Conservation (phyloP, 2,329 filamentous ascomycete genomes). For the Fusarium graminum region DNA sequence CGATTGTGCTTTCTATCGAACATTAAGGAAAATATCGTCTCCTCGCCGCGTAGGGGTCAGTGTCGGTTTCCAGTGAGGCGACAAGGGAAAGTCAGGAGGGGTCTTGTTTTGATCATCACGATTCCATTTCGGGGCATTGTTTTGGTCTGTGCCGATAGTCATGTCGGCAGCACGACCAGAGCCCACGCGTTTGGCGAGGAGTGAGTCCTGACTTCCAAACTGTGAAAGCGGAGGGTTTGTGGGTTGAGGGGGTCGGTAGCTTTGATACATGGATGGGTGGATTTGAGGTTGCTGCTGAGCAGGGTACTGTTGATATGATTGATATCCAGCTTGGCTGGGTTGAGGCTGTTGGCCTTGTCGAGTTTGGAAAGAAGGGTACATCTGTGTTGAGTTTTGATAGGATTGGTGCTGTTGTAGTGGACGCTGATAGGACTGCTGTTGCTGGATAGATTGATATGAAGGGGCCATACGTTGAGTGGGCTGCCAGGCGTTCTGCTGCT, state of each 20-base stretch:
- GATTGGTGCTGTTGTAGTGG: constrained; percentile 28
- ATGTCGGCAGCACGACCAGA: constrained; percentile 63
- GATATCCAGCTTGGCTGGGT: constrained; percentile 29
- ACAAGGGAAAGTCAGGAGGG: constrained; percentile 28
- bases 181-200: constrained; percentile 67
- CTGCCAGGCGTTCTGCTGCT: constrained; percentile 40
- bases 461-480: constrained; percentile 32
- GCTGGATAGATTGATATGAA: constrained; percentile 44
- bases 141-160: constrained; percentile 49
- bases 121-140: constrained; percentile 30
- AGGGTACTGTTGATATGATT: constrained; percentile 26
- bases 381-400: constrained; percentile 36
- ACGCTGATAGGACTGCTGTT: constrained; percentile 39
- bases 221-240: constrained; percentile 32
- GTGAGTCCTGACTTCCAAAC: constrained; percentile 53
- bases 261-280: constrained; percentile 35
- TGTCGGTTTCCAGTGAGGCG: constrained; percentile 62
- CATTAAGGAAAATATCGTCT: constrained; percentile 72
- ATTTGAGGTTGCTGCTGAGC: constrained; percentile 33
- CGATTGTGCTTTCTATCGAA: constrained; percentile 55
- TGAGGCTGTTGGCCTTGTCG: constrained; percentile 35
- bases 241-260: constrained; percentile 26
- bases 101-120: constrained; percentile 32
- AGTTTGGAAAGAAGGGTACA: constrained; percentile 31
- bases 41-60: constrained; percentile 76